Percentiles rank a stretch among this genome's conserved stretches.
phyloP scores from a whole-genome alignment of 352 stramenopile species.

The Elongisporangium undulatum region DNA sequence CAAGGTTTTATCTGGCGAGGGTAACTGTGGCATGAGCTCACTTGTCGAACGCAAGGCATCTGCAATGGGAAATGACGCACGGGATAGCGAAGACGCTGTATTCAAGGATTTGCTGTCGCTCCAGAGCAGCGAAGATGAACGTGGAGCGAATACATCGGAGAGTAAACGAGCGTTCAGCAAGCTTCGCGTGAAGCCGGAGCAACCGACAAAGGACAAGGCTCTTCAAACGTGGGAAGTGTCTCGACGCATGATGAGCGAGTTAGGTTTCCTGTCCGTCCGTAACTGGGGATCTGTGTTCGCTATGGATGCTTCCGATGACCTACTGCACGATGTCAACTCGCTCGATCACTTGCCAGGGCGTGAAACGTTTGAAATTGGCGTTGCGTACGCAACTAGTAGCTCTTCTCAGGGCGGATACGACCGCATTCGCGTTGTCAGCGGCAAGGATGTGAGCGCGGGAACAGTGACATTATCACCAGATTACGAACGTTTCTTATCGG shows the following conservation, averaged over 20 bases:
- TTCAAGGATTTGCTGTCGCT: constrained; percentile 60
- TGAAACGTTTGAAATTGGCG: constrained; percentile 78
- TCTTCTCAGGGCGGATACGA: constrained; percentile 74
- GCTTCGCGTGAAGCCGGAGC: constrained; percentile 25
- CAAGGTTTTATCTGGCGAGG: constrained; percentile 51
- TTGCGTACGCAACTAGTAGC: constrained; percentile 65
- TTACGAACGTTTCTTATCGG: constrained; percentile 68
- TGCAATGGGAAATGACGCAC: constrained; percentile 38
- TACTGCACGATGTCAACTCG: constrained; percentile 59
- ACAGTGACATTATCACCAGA: constrained; percentile 45
- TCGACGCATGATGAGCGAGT: constrained; percentile 77
- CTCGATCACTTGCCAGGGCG: constrained; percentile 74
- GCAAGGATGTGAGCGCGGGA: constrained; percentile 33
- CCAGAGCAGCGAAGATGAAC: constrained; percentile 54
- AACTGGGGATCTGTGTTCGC: constrained; percentile 84
- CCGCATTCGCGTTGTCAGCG: constrained; percentile 62
- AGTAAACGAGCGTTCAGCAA: constrained; percentile 10
- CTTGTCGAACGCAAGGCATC: constrained; percentile 60
- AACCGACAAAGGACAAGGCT: constrained; percentile 44
- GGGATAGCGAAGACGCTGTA: constrained; percentile 53
- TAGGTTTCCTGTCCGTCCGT: constrained; percentile 78
- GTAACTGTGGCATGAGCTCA: constrained; percentile 67
- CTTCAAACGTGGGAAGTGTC: constrained; percentile 73
- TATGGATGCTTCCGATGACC: constrained; percentile 58
- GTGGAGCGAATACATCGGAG: constrained; percentile 6